Evolutionary conservation across 768 basidiomycete species (phyloP), one percentile per base, ranked within the genome.

Genomic region (Termitomyces sp.): DNA sequence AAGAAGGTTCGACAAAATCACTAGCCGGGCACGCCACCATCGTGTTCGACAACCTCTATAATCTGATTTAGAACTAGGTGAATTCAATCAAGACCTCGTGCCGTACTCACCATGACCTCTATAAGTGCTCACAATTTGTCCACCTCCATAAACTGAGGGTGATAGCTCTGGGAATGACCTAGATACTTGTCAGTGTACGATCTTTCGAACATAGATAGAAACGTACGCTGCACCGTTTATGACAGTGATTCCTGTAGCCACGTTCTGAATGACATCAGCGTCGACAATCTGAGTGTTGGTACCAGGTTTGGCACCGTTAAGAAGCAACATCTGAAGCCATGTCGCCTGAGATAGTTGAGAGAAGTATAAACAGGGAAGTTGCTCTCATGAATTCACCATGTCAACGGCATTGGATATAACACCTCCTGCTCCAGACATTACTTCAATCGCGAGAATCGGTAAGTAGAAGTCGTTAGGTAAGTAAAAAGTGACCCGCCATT

Each of bases 401-500:
- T 74, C 73, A 16, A 61, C 62, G 1, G 68, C 67, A 18, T 58
- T 70, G 52, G 57, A 69, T 42, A 74, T 72, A 1, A 74, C 45
- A 11, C 73, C 73, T 1, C 73, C 73, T 9, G 70, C 65, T 20
- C 69, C 73, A 33, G 72, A 69, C 9, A 68, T 33, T n/a, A 71
- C 73, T 73, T 54, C 0, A 39, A 28, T 11, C 50, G 5, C 4
- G 4, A 36, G 11, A 11, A n/a, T n/a, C n/a, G n/a, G n/a, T 58
- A 12, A 39, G 16, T 32, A 51, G 13, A 20, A 6, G 3, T 45
- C 7, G 4, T 33, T 20, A n/a, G 6, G 5, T 28, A 18, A 39
- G 7, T 15, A 15, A 53, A 40, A 5, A 33, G 7, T n/a, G 38
- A 60, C 70, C 13, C 38, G 72, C 73, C 44, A 58, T 69, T 69